Conservation (phyloP, 257 asterid genomes). For the Solanum clarkiae region DNA sequence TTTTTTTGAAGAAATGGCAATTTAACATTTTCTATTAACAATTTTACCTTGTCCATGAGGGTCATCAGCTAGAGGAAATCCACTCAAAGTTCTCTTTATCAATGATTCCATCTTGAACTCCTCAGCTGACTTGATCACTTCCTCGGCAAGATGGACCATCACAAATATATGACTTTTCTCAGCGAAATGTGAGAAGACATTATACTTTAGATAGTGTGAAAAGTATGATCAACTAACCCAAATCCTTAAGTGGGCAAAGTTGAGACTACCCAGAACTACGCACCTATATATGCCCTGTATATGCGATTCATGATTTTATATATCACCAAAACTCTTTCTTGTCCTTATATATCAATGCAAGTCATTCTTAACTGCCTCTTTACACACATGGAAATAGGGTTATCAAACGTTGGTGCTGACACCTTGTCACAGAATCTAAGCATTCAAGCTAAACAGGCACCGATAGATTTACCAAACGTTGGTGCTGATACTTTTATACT, state of each 20-base stretch:
- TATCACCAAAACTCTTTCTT: neutral
- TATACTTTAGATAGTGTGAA: neutral
- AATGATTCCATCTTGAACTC: conserved; percentile 16
- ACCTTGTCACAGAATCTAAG: neutral
- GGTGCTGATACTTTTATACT: no score
- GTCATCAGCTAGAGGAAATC: conserved; percentile 53
- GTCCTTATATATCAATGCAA: neutral
- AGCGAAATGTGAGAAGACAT: conserved; percentile 54
- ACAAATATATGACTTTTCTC: conserved; percentile 86
- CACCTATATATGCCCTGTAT: neutral
- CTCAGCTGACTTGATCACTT: conserved; percentile 32
- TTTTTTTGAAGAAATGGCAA: neutral
- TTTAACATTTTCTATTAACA: neutral
- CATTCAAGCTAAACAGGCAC: conserved; percentile 29
- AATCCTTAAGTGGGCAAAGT: neutral
- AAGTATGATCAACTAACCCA: neutral
- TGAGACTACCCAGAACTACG: neutral
- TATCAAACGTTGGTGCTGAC: neutral
- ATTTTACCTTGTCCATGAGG: neutral
- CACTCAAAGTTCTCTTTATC: conserved; percentile 50
- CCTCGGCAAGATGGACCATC: conserved; percentile 73
- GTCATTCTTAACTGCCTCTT: neutral
- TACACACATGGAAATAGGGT: neutral
- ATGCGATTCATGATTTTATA: neutral
- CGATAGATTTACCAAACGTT: no score